A percentile compares a stretch with the other conserved stretches of the same genome.
These are phyloP conservation scores for Lachnellula arida DNA, from an alignment of 2,329 filamentous ascomycete species.

Conservation along the genomic window DNA sequence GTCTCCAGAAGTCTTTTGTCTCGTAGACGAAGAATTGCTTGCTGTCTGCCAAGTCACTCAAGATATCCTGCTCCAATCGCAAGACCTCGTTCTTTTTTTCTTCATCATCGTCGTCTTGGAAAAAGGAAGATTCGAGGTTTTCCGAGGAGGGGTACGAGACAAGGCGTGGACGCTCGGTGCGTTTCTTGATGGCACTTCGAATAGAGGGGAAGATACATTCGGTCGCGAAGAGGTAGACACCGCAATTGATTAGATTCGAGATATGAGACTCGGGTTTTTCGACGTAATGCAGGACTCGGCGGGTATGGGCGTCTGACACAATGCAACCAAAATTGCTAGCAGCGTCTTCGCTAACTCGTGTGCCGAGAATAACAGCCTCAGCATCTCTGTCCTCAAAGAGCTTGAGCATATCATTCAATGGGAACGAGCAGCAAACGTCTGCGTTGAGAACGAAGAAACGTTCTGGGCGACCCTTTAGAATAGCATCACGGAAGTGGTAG, in stretches of 20 bases:
- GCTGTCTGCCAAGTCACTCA: conserved; percentile 91
- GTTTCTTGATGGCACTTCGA: conserved; percentile 89
- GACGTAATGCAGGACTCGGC: conserved; percentile 96
- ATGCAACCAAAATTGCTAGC: conserved; percentile 98
- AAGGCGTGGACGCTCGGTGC: conserved; percentile 83
- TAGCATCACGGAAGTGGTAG: conserved; percentile 98
- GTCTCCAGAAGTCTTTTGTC: conserved; percentile 98
- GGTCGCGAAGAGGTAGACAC: conserved; percentile 94
- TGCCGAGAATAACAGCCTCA: conserved; percentile 93
- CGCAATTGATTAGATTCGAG: conserved; percentile 98
- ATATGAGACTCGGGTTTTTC: conserved; percentile 98
- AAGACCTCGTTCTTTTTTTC: conserved; percentile 78
- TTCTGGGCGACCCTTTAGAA: conserved; percentile 91
- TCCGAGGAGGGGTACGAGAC: conserved; percentile 95
- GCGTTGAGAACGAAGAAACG: conserved; percentile 97
- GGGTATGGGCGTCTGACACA: conserved; percentile 87
- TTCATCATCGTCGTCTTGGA: conserved; percentile 69
- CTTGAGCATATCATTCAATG: conserved; percentile 89
- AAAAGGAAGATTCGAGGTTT: conserved; percentile 70
- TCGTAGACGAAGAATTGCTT: conserved; percentile 98
- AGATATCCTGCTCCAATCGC: conserved; percentile 92
- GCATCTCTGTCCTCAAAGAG: conserved; percentile 93
- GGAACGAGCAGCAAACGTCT: conserved; percentile 98
- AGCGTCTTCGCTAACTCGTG: conserved; percentile 82
- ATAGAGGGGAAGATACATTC: conserved; percentile 97